phyloP scores from a whole-genome alignment of 2,329 filamentous ascomycete genomes.

The Lithohypha guttulata region DNA sequence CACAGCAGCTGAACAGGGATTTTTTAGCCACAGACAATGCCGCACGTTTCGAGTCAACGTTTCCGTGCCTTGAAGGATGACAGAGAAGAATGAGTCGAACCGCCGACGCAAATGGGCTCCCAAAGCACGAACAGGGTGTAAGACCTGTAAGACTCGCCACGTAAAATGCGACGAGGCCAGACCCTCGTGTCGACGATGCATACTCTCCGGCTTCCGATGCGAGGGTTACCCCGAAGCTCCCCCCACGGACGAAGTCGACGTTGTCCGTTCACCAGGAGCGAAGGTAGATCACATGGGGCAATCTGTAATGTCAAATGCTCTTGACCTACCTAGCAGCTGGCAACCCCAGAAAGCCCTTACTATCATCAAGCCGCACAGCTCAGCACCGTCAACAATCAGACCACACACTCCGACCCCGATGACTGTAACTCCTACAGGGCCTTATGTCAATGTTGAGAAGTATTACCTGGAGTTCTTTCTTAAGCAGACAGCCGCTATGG shows the following conservation, averaged over 20 bases:
- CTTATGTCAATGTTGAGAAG: slow-evolving; percentile 1
- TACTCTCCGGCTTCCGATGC: slow-evolving; percentile 6
- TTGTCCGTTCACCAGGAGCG: too few species aligned
- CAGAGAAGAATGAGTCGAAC: slow-evolving; percentile 4
- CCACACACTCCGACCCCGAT: not conserved
- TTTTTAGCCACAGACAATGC: slow-evolving; percentile 6
- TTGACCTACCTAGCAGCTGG: too few species aligned
- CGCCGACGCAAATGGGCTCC: slow-evolving; percentile 8
- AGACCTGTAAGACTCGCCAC: slow-evolving; percentile 7
- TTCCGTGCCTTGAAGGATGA: slow-evolving; percentile 2
- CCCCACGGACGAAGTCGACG: not conserved
- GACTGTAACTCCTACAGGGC: not conserved
- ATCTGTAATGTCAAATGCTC: too few species aligned
- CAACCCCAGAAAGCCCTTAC: too few species aligned
- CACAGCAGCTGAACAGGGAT: too few species aligned
- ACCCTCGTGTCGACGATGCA: slow-evolving; percentile 1
- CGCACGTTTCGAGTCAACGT: not conserved
- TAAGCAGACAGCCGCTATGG: not conserved
- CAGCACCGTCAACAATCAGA: too few species aligned
- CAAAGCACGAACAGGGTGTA: slow-evolving; percentile 8
- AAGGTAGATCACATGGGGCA: too few species aligned
- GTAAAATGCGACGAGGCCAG: slow-evolving; percentile 8
- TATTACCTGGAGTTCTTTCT: not conserved
- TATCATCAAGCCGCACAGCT: too few species aligned
- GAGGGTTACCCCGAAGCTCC: slow-evolving; percentile 1